These are phyloP conservation scores for Mycena floridula DNA, from an alignment of 768 basidiomycete species.

Conservation along the genomic window DNA sequence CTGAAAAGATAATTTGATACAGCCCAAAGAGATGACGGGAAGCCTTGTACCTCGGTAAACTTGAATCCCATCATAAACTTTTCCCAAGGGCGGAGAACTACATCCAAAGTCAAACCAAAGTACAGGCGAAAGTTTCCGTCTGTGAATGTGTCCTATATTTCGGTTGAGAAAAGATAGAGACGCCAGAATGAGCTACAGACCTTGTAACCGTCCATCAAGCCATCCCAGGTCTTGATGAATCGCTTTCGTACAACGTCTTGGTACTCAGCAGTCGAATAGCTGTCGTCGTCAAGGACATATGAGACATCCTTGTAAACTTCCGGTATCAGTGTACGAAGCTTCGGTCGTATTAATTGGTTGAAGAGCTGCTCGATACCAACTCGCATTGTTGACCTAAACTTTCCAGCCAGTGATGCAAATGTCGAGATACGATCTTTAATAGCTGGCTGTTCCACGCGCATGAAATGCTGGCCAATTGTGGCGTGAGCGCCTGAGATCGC, in stretches of 20 bases:
- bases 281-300: conserved; percentile 87
- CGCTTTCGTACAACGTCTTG: conserved; percentile 84
- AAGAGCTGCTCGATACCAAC: conserved; percentile 89
- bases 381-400: conserved; percentile 68
- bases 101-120: conserved; percentile 80
- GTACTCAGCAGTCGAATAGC: conserved; percentile 77
- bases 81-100: conserved; percentile 94
- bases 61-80: conserved; percentile 73
- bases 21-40: neutral
- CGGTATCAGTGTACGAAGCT: conserved; percentile 71
- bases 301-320: conserved; percentile 90
- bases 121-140: conserved; percentile 84
- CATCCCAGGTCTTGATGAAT: conserved; percentile 87
- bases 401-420: conserved; percentile 49
- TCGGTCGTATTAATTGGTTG: conserved; percentile 89
- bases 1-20: conserved; percentile 31
- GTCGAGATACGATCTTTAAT: conserved; percentile 44
- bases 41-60: conserved; percentile 84
- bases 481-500: conserved; percentile 54
- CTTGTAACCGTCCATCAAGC: conserved; percentile 80
- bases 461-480: conserved; percentile 61
- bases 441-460: conserved; percentile 43
- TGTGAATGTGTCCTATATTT: conserved; percentile 85
- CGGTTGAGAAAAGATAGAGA: conserved; percentile 1
- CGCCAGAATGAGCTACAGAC: conserved; percentile 30